phyloP scores from a whole-genome alignment of 2,329 filamentous ascomycete species.

The Fusarium redolens region DNA sequence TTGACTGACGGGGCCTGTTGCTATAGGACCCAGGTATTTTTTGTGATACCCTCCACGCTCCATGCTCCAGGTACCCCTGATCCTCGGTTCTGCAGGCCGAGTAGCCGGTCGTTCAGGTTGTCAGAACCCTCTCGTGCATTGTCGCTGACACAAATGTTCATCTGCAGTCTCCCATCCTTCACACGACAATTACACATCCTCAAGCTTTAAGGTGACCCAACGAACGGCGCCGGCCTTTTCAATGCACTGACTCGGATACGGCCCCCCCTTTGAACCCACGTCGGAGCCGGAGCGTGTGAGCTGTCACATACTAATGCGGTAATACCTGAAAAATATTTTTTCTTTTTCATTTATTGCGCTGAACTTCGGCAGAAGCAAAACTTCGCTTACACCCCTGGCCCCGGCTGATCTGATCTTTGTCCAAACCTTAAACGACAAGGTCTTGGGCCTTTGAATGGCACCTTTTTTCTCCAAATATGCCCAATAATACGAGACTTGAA shows the following conservation, averaged over 20 bases:
- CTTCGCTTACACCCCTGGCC: slow-evolving; percentile 31
- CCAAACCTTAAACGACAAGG: slow-evolving; percentile 33
- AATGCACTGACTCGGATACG: background rate
- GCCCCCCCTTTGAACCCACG: slow-evolving; percentile 1
- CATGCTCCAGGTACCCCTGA: background rate
- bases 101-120: background rate
- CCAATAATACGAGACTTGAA: background rate
- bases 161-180: background rate
- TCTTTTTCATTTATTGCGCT: background rate
- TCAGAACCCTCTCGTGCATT: background rate
- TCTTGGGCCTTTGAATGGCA: slow-evolving; percentile 5
- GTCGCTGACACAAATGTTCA: background rate
- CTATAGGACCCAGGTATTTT: background rate
- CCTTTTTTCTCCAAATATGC: background rate
- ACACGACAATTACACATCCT: background rate
- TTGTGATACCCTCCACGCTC: slow-evolving; percentile 3
- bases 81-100: slow-evolving; percentile 2
- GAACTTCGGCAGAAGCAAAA: slow-evolving; percentile 27
- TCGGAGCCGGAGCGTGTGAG: slow-evolving; percentile 35
- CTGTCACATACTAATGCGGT: slow-evolving; percentile 18
- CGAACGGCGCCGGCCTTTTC: background rate
- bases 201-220: background rate
- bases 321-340: background rate
- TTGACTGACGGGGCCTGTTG: background rate
- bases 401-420: slow-evolving; percentile 39